phyloP scores from a whole-genome alignment of 169 alveolate species.

The Babesia sp. region DNA sequence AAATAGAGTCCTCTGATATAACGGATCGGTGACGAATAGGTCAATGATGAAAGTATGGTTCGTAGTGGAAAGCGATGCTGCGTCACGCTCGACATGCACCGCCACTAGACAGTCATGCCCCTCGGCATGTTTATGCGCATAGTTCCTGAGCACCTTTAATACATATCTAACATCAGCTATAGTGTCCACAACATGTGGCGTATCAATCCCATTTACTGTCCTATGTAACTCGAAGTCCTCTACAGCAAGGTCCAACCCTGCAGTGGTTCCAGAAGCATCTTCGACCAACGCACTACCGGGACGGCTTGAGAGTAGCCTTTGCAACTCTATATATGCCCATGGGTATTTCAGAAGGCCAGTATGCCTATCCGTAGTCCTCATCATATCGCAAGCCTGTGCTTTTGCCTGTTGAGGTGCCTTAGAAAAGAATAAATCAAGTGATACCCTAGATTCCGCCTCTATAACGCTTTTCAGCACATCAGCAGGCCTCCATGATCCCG shows the following conservation, averaged over 20 bases:
- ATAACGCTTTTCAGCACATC: constrained; percentile 13
- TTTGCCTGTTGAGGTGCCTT: not conserved
- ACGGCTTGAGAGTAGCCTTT: not conserved
- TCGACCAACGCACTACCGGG: not conserved
- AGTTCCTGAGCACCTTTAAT: constrained; percentile 9
- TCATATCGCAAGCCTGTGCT: constrained; percentile 26
- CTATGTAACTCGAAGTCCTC: not conserved
- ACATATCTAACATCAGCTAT: constrained; percentile 5
- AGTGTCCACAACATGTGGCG: constrained; percentile 13
- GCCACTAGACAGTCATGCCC: constrained; percentile 8
- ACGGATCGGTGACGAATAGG: constrained; percentile 27
- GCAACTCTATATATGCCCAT: constrained; percentile 55
- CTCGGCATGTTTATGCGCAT: not conserved
- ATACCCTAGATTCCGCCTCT: constrained; percentile 32
- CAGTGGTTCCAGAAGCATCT: not conserved
- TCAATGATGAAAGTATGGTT: constrained; percentile 24
- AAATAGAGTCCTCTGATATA: constrained; percentile 35
- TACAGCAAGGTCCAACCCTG: not conserved
- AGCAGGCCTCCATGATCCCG: constrained; percentile 44
- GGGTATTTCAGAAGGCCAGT: constrained; percentile 57
- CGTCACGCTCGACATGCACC: constrained; percentile 53
- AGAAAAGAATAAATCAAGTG: constrained; percentile 38
- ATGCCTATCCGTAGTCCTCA: constrained; percentile 29
- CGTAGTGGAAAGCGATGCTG: constrained; percentile 8
- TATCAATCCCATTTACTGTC: not conserved